Base-by-base conservation (phyloP, 1,139 yeast species). In the Candida glucosophila region DNA sequence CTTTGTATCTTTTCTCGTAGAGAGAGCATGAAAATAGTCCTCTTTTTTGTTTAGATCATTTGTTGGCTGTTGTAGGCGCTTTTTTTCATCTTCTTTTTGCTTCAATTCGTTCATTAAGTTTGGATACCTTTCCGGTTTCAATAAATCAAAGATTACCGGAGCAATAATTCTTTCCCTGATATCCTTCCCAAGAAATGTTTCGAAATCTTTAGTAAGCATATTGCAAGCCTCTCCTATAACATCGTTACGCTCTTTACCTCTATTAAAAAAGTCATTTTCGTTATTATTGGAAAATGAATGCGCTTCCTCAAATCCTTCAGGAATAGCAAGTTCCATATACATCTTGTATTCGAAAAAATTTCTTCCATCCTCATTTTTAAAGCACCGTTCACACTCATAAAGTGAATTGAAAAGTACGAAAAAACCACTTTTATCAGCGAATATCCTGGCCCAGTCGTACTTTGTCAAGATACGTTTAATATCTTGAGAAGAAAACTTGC, bases 141-240 rank as follows among this genome's bases (percentile, higher is more conserved):
- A 59, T 12, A 69, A 55, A 17, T 77, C 79, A 28, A 80, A 61
- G 11, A 85, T 69, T 2, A 67, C 64, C 0, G 93, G 88, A 0
- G 85, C 88, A 18, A 82, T 68, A 5, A 81, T 57, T 36, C 86
- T 70, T 41, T 77, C 90, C 40, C 83, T 63, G 18, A 85, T 70
- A 51, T 85, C 95, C 34, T 79, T 77, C 19, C 75, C 56, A 27
- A 85, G 51, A 28, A 77, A 74, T 5, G 62, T 56, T 35, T 72
- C 73, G 29, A 85, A 64, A 35, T 85, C 95, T 31, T 69, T 70
- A 18, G 76, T 49, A 22, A 85, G 56, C 34, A 69, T 55, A 22
- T 67, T 59, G 1, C 72, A 59, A 0, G 94, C 80, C 29, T 77
- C 83, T 17, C 68, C 70, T 6, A 73, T 50, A 2, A 55, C 45